These are phyloP conservation scores for Hippophae tibetana DNA, from an alignment of 306 rosid species.

Conservation along the genomic window DNA sequence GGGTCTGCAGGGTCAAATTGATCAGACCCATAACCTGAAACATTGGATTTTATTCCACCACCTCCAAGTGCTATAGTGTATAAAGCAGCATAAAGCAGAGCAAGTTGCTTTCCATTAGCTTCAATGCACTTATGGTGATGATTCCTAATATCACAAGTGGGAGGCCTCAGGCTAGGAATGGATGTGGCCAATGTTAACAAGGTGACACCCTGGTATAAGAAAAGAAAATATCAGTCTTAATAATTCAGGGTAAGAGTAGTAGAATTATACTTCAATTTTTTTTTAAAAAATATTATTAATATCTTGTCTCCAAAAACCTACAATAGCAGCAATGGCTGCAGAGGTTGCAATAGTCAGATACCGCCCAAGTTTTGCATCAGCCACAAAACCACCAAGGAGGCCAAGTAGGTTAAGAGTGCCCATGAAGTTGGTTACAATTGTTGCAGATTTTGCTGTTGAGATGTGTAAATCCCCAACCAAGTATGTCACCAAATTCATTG, in stretches of 20 bases:
- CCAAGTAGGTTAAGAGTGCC: conserved; percentile 91
- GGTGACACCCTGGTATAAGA: conserved; percentile 48
- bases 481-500: conserved; percentile 87
- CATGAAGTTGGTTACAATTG: conserved; percentile 71
- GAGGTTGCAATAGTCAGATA: conserved; percentile 51
- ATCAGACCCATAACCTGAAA: conserved; percentile 80
- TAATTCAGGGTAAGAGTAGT: neutral
- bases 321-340: conserved; percentile 53
- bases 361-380: conserved; percentile 85
- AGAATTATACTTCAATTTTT: neutral
- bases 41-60: conserved; percentile 89
- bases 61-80: conserved; percentile 70
- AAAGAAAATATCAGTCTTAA: conserved; percentile 7
- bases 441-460: conserved; percentile 72
- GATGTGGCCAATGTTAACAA: conserved; percentile 64
- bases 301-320: conserved; percentile 17
- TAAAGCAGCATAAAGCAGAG: conserved; percentile 61
- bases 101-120: conserved; percentile 51
- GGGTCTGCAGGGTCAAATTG: conserved; percentile 62
- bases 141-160: conserved; percentile 38
- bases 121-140: conserved; percentile 54
- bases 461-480: conserved; percentile 61
- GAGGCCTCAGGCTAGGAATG: conserved; percentile 68
- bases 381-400: conserved; percentile 81
- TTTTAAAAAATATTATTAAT: neutral